phyloP scores from a whole-genome alignment of 257 asterid genomes.

The Solanum dulcamara region DNA sequence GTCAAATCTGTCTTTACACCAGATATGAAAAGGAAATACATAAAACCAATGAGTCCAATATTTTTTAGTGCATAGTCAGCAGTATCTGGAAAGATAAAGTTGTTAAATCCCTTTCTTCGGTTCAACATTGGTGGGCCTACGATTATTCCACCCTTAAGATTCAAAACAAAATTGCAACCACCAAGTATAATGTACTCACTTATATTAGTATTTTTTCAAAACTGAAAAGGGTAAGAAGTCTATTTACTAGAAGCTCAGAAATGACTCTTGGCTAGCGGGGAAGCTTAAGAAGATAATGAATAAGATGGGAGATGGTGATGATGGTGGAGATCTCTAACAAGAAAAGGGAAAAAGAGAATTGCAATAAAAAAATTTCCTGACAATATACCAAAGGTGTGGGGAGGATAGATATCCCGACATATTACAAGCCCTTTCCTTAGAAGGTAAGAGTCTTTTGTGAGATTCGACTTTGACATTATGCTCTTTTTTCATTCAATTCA shows the following conservation, averaged over 20 bases:
- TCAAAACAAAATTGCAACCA: not conserved
- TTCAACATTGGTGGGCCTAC: constrained; percentile 62
- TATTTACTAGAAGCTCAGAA: constrained; percentile 29
- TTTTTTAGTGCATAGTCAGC: constrained; percentile 29
- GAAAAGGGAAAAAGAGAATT: constrained; percentile 41
- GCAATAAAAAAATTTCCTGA: constrained; percentile 54
- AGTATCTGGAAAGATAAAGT: constrained; percentile 33
- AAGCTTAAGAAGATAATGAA: constrained; percentile 61
- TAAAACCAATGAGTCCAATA: constrained; percentile 55
- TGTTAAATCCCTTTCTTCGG: constrained; percentile 27
- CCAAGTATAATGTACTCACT: not conserved
- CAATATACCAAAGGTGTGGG: constrained; percentile 52
- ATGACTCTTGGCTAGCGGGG: constrained; percentile 56
- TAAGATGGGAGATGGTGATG: constrained; percentile 18
- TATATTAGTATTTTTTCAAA: not conserved
- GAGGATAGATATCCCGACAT: constrained; percentile 20
- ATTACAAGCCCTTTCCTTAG: not conserved
- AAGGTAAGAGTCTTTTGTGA: not conserved
- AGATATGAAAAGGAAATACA: constrained; percentile 64
- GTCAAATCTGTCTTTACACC: constrained; percentile 54
- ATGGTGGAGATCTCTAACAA: constrained; percentile 27
- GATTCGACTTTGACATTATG: not conserved
- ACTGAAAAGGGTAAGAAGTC: not conserved
- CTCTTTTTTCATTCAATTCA: not conserved
- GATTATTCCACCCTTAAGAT: constrained; percentile 58